Evolutionary conservation across 495 filamentous ascomycete species (phyloP), one percentile per base, ranked within the genome.

Genomic region (Articulospora tetracladia): DNA sequence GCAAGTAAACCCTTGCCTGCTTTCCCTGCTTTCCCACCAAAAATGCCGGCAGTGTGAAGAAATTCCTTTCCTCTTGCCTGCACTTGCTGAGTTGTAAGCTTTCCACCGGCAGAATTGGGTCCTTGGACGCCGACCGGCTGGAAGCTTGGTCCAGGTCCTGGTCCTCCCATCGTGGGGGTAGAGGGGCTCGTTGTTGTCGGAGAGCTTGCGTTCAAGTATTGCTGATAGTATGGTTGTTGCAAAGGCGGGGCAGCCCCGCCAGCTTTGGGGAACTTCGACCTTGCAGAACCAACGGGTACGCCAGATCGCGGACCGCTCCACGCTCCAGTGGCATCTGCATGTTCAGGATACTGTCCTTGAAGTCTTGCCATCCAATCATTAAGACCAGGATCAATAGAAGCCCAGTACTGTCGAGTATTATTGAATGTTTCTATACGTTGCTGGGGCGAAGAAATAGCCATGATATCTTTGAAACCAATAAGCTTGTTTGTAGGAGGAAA

Each of bases 1-100:
- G 86, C 88, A 70, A 97, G 86, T 53, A 96, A 70, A 28, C 91
- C 92, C 74, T 94, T 95, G 13, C 92, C 90, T 23, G 90, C 88
- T 65, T 87, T 88, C 26, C 80, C 81, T 23, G 83, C 86, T 68
- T 87, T 88, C 20, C 87, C 87, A 61, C 87, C 84, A 59, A 89
- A 75, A 2, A 83, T 74, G 8, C 89, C 89, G 36, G 92, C 92
- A 2, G 84, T 85, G 63, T 93, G 89, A 59, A 97, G 76, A 3
- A 96, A 72, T 55, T 94, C 91, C 69, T 96, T 97, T 65, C 92
- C 86, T 74, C 89, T 90, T 20, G 83, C 78, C 50, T 89, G 86
- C 54, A 90, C 75, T 67, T 85, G 82, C 36, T 74, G 71, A 32
- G 56, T 68, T 19, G 70, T 69, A 15, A 70, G 24, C 59, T 72